Conservation (phyloP, 2,329 filamentous ascomycete genomes). For the Ophiostoma populinum region DNA sequence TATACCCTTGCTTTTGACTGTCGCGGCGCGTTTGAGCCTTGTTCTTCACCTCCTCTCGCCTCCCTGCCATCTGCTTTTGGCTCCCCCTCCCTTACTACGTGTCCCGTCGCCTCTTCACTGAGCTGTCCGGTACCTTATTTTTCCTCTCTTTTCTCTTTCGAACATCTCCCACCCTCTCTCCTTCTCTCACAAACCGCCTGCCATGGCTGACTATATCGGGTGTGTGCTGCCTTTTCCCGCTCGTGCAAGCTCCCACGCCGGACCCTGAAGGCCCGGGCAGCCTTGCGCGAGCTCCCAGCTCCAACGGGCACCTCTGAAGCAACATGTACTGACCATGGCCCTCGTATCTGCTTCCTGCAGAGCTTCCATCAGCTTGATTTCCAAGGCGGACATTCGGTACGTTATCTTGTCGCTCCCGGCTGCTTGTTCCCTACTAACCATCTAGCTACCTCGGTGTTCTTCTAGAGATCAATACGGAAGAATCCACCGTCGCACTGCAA, state of each 20-base stretch:
- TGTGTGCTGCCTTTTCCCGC: slow-evolving; percentile 2
- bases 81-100: too few relatives aligned
- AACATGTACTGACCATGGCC: neutral
- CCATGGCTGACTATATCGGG: slow-evolving; percentile 12
- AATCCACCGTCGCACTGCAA: slow-evolving; percentile 89
- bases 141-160: neutral
- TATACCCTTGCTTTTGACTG: too few relatives aligned
- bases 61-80: too few relatives aligned
- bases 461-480: slow-evolving; percentile 95
- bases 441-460: slow-evolving; percentile 83
- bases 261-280: neutral
- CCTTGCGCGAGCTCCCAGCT: neutral
- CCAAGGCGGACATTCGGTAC: slow-evolving; percentile 12
- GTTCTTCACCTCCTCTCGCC: too few relatives aligned
- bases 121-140: too few relatives aligned
- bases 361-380: slow-evolving; percentile 12
- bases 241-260: neutral
- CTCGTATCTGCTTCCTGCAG: slow-evolving; percentile 6
- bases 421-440: neutral
- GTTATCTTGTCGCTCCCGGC: neutral
- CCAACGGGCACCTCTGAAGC: neutral
- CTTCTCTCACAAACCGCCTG: neutral
- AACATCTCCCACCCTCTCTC: neutral
- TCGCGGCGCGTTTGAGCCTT: too few relatives aligned
- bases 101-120: too few relatives aligned